A percentile compares a stretch with the other conserved stretches of the same genome.
These are phyloP conservation scores for Zygotorulaspora danielsina DNA, from an alignment of 805 yeast species.

Conservation along the genomic window DNA sequence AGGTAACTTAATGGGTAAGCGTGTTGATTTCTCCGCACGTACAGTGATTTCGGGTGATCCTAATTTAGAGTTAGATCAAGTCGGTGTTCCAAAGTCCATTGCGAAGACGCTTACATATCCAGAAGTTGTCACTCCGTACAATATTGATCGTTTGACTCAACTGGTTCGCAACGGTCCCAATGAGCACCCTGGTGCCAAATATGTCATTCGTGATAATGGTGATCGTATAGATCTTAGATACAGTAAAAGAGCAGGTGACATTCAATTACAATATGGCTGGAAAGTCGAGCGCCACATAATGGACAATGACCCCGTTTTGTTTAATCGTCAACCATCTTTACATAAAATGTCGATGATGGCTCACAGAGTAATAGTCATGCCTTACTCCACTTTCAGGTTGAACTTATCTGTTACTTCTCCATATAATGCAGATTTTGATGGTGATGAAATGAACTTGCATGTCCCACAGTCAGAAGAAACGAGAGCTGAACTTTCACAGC, in stretches of 20 bases:
- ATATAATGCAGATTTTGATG: conserved; percentile 99
- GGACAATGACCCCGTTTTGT: conserved; percentile 96
- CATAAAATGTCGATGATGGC: conserved; percentile 99
- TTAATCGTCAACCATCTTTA: conserved; percentile 98
- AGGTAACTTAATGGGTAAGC: conserved; percentile 98
- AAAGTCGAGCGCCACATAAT: conserved; percentile 96
- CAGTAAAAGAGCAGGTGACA: conserved; percentile 97
- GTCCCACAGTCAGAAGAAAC: conserved; percentile 99
- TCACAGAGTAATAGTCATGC: conserved; percentile 97
- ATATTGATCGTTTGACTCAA: conserved; percentile 88
- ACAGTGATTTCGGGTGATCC: conserved; percentile 99
- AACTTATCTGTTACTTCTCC: conserved; percentile 97
- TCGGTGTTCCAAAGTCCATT: conserved; percentile 96
- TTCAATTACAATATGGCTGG: conserved; percentile 98
- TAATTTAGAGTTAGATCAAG: conserved; percentile 93
- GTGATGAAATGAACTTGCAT: conserved; percentile 99
- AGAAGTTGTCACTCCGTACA: conserved; percentile 95
- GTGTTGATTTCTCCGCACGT: conserved; percentile 98
- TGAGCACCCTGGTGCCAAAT: conserved; percentile 99
- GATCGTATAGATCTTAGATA: conserved; percentile 97
- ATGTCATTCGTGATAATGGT: conserved; percentile 96
- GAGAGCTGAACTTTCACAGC: conserved; percentile 89
- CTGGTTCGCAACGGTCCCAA: conserved; percentile 96
- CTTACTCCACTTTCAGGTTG: conserved; percentile 94
- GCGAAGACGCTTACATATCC: conserved; percentile 96